Evolutionary conservation across 179 eudicot genomes (phyloP).

Genomic region (Monotropa hypopitys): DNA sequence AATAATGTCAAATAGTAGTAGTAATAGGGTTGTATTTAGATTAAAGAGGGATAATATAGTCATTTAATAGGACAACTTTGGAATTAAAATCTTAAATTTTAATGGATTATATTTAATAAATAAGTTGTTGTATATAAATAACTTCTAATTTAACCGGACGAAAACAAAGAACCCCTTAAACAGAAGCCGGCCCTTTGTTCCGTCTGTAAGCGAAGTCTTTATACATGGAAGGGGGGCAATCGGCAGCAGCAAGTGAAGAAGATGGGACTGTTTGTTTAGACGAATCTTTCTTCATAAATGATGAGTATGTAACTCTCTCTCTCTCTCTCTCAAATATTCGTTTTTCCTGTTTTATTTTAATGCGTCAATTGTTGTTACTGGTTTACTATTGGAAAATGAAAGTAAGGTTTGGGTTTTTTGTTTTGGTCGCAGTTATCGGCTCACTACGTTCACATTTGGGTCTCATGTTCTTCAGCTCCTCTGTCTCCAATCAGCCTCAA

Average conservation of each 20-base stretch:
- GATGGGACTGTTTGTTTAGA: slow-evolving; percentile 60
- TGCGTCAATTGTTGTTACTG: background rate
- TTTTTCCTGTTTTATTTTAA: background rate
- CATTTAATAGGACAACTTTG: no score
- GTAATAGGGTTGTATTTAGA: no score
- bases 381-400: background rate
- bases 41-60: no score
- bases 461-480: slow-evolving; percentile 66
- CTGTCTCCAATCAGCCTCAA: slow-evolving; percentile 85
- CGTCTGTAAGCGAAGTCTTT: background rate
- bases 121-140: no score
- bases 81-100: no score
- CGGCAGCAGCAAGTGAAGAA: slow-evolving; percentile 16
- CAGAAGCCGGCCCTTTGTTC: background rate
- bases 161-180: no score
- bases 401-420: slow-evolving; percentile 2
- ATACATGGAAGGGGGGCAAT: background rate
- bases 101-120: no score
- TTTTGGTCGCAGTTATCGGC: slow-evolving; percentile 50
- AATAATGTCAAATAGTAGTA: no score
- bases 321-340: background rate
- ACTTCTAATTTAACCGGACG: no score
- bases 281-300: slow-evolving; percentile 72
- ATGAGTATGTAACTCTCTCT: slow-evolving; percentile 34
- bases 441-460: slow-evolving; percentile 75